Base-by-base conservation (phyloP, 768 basidiomycete species). In the Paxillus rubicundulus region DNA sequence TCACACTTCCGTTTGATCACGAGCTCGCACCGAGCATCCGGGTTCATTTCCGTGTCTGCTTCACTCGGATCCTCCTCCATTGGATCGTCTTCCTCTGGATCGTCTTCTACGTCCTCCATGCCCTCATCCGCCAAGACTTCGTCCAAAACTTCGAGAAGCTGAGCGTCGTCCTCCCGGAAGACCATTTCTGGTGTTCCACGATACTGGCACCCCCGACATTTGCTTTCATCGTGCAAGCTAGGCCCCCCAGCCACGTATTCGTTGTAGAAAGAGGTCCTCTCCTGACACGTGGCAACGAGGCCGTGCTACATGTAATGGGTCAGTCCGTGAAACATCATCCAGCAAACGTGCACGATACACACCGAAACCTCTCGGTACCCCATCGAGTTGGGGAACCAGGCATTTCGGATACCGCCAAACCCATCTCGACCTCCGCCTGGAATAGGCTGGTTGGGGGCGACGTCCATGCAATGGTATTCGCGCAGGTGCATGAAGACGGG, bases 401-500 rank as follows among this genome's bases (percentile, higher is more conserved):
- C 78, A 9, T 74, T 69, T 41, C 67, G 57, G n/a, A 77, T 56
- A 21, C 74, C 69, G 38, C 77, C 77, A 20, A 65, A 52, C 9
- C 57, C 63, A 6, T 45, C 27, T 8, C 27, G 17, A 12, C 58
- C 66, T 13, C 68, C 71, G 3, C 55, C n/a, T 12, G 56, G 37
- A 3, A 52, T 62, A 2, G 70, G 74, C 30, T 57, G 62, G 45
- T 63, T 70, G 16, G 79, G 76, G 1, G 45, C 36, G 45, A 66
- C 49, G 38, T 80, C 69, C 61, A 74, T 68, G 55, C 74, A 76
- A 47, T 76, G 72, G 46, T 79, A 80, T 62, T 89, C 87, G 39
- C 70, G 67, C 21, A 87, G 66, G 10, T 82, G 75, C 70, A 88
- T 74, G 61, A 77, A 86, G 34, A 86, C 57, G 4, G 85, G 85